Evolutionary conservation across 2,329 filamentous ascomycete species (phyloP).

Genomic region (Penicillium hordei): DNA sequence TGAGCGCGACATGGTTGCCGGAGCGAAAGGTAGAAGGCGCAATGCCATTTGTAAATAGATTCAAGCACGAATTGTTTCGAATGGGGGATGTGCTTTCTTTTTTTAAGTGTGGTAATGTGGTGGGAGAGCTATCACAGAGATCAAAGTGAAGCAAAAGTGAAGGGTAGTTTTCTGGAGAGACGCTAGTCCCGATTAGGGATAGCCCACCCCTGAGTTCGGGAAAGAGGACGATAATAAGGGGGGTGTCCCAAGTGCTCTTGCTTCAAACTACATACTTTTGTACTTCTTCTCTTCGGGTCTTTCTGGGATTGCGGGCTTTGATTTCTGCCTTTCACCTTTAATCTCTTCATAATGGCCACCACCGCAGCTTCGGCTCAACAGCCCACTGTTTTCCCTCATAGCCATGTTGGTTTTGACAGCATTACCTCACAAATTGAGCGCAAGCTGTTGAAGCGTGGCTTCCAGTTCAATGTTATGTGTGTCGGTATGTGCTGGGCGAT

Average conservation of each 20-base stretch:
- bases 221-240: slow-evolving; percentile 23
- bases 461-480: slow-evolving; percentile 99
- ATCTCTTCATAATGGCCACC: slow-evolving; percentile 61
- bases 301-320: slow-evolving; percentile 7
- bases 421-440: slow-evolving; percentile 99
- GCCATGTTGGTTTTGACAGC: slow-evolving; percentile 99
- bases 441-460: slow-evolving; percentile 98
- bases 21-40: slow-evolving; percentile 23
- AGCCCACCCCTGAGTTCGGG: slow-evolving; percentile 40
- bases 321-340: neutral
- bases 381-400: slow-evolving; percentile 75
- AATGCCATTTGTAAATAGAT: slow-evolving; percentile 27
- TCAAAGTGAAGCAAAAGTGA: slow-evolving; percentile 6
- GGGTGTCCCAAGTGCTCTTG: slow-evolving; percentile 3
- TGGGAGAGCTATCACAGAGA: slow-evolving; percentile 6
- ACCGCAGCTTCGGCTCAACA: slow-evolving; percentile 49
- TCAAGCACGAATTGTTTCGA: too few relatives aligned
- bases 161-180: slow-evolving; percentile 20
- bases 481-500: slow-evolving; percentile 70
- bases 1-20: slow-evolving; percentile 14
- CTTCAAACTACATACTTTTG: slow-evolving; percentile 7
- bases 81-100: too few relatives aligned
- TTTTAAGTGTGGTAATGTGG: too few relatives aligned
- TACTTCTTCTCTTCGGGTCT: slow-evolving; percentile 10
- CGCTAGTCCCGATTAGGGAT: slow-evolving; percentile 34